phyloP scores from a whole-genome alignment of 345 rosid species.

The Turnera subulata region DNA sequence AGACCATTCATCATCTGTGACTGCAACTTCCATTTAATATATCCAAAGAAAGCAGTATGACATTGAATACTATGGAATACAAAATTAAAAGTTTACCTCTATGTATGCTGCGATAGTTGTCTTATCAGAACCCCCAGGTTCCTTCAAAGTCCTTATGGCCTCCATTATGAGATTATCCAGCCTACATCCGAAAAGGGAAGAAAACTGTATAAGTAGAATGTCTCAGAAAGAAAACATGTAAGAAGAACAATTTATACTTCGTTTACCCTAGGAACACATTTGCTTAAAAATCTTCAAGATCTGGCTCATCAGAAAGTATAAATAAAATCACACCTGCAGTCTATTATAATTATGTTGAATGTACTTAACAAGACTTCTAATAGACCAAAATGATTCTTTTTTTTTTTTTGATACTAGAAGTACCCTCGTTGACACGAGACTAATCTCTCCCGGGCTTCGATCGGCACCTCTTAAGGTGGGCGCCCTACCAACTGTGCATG shows the following conservation, averaged over 20 bases:
- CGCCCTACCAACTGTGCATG: too few species aligned
- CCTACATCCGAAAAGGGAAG: conserved; percentile 32
- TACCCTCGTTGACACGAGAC: too few species aligned
- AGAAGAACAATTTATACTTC: neutral
- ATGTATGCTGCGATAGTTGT: conserved; percentile 76
- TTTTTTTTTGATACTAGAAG: too few species aligned
- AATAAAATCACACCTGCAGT: too few species aligned
- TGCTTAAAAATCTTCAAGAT: conserved; percentile 1
- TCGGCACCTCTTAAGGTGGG: too few species aligned
- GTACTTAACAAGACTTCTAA: too few species aligned
- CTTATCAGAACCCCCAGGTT: conserved; percentile 90
- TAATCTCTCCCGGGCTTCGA: too few species aligned
- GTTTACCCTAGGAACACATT: neutral
- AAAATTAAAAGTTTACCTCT: conserved; percentile 50
- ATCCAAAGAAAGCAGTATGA: neutral
- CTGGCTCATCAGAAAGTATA: neutral
- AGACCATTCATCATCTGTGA: neutral
- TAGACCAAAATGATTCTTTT: too few species aligned
- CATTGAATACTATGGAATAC: neutral
- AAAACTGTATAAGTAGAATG: neutral
- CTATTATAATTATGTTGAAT: too few species aligned
- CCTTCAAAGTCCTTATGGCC: conserved; percentile 79
- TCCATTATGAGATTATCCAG: conserved; percentile 88
- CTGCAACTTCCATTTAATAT: neutral
- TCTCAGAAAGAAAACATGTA: neutral